Evolutionary conservation across 2,329 filamentous ascomycete genomes (phyloP).

Genomic region (Colletotrichum cereale): DNA sequence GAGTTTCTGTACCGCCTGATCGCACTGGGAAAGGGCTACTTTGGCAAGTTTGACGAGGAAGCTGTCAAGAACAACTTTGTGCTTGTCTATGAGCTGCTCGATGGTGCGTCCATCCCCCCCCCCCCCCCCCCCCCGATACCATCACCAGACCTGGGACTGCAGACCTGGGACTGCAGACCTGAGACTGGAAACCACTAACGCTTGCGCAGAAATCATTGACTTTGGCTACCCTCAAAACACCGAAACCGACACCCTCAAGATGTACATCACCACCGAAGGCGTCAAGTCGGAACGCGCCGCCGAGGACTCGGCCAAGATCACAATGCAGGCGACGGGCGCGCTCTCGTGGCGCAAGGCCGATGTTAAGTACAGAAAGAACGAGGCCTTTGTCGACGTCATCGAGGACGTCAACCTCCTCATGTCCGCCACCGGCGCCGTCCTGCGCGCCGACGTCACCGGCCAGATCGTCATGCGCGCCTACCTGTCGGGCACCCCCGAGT

Average conservation of each 20-base stretch:
- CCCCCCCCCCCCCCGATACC: background rate
- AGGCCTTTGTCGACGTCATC: slow-evolving; percentile 99
- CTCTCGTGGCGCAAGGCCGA: slow-evolving; percentile 97
- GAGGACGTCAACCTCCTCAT: slow-evolving; percentile 99
- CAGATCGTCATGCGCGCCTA: slow-evolving; percentile 99
- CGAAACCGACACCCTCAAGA: slow-evolving; percentile 97
- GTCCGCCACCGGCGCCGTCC: slow-evolving; percentile 95
- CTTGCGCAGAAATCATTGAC: slow-evolving; percentile 88
- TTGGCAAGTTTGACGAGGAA: slow-evolving; percentile 99
- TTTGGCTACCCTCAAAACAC: slow-evolving; percentile 99
- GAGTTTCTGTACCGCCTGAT: slow-evolving; percentile 97
- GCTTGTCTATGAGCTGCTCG: slow-evolving; percentile 94
- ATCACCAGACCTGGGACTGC: too few species aligned
- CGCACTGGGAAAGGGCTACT: slow-evolving; percentile 92
- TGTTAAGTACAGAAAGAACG: slow-evolving; percentile 99
- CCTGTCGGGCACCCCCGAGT: slow-evolving; percentile 94
- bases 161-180: too few species aligned
- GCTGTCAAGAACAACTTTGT: slow-evolving; percentile 99
- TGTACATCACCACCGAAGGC: slow-evolving; percentile 99
- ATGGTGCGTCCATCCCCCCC: slow-evolving; percentile 69
- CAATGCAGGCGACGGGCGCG: slow-evolving; percentile 98
- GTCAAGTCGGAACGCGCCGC: slow-evolving; percentile 90
- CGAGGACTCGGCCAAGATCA: slow-evolving; percentile 97
- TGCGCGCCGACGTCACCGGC: slow-evolving; percentile 95
- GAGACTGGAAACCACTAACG: background rate